Conservation (phyloP, 106 monocot genomes). For the Dactylorhiza incarnata region DNA sequence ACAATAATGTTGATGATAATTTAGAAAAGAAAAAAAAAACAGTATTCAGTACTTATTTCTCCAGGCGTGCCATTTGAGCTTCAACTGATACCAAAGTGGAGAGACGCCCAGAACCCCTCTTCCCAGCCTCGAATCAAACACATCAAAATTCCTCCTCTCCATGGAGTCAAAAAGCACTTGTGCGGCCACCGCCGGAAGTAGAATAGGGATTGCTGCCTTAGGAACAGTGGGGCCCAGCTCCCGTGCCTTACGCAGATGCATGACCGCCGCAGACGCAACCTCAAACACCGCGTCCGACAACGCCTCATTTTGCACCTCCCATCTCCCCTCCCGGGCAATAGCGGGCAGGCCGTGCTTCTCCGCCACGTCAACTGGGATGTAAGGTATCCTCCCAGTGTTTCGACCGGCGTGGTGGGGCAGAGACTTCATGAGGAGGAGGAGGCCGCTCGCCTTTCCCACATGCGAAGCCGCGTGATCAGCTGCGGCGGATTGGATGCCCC, state of each 20-base stretch:
- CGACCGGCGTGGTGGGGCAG: slow-evolving; percentile 65
- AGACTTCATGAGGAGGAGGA: slow-evolving; percentile 72
- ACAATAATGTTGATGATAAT: no score
- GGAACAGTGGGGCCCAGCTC: slow-evolving; percentile 50
- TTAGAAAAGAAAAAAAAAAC: no score
- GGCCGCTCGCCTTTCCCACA: slow-evolving; percentile 84
- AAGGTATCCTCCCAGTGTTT: slow-evolving; percentile 35
- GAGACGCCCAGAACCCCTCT: slow-evolving; percentile 63
- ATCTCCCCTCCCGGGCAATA: slow-evolving; percentile 12
- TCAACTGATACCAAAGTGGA: slow-evolving; percentile 88
- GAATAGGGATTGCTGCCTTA: slow-evolving; percentile 39
- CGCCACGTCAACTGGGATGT: slow-evolving; percentile 69
- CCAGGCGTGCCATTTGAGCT: slow-evolving; percentile 83
- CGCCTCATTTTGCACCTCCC: slow-evolving; percentile 47
- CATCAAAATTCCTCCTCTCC: slow-evolving; percentile 46
- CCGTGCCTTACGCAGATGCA: slow-evolving; percentile 66
- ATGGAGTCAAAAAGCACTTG: slow-evolving; percentile 71
- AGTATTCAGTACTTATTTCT: slow-evolving; percentile 46
- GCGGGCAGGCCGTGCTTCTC: slow-evolving; percentile 51
- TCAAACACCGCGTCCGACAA: slow-evolving; percentile 68
- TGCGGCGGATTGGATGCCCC: slow-evolving; percentile 55
- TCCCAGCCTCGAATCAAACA: slow-evolving; percentile 80
- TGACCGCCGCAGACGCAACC: slow-evolving; percentile 52
- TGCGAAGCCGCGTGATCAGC: slow-evolving; percentile 96
- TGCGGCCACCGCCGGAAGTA: slow-evolving; percentile 75